Base-by-base conservation (phyloP, 768 basidiomycete genomes). In the Candolleomyces aberdarensis region DNA sequence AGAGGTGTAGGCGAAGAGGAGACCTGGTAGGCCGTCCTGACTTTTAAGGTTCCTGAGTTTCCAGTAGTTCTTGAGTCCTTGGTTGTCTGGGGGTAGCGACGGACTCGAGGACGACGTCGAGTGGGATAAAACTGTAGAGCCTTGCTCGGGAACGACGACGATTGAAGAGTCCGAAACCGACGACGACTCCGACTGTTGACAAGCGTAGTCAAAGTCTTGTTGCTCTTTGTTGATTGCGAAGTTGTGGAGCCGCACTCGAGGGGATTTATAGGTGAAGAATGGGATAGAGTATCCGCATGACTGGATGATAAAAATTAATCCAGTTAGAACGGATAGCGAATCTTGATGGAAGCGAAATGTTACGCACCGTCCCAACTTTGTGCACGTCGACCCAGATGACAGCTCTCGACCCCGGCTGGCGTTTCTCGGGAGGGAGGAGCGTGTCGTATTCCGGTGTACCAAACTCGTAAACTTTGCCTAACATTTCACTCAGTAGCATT, bases 241-340 rank as follows among this genome's bases (percentile, higher is more conserved):
- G 6, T 75, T 70, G 43, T 80, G 74, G 2, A 84, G 78, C n/a
- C 71, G 71, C 31, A 77, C 77, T 29, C 86, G 82, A 51, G 83
- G 77, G 1, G 73, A 69, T 48, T 78, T 71, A 73, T 80, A 87
- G 47, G 72, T 70, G 67, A 80, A 86, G 64, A 77, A 78, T 1
- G 87, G 87, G 29, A 86, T 78, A 0, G 78, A 78, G 60, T 76
- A 87, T 36, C 86, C 86, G 64, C 85, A 87, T 0, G 85, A 84
- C 86, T 87, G 62, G 31, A 17, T 3, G 10, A 11, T 10, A 0
- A 46, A 6, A 13, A 13, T 17, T 7, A 1, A 36, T 36, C 36
- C 36, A 14, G 52, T 50, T 26, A 26, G 49, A 50, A 19, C 20
- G 49, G 26, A 26, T 26, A 26, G 26, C 26, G 3, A 14, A 19